Evolutionary conservation across 306 rosid genomes (phyloP).

Genomic region (Chamaecrista fasciculata): DNA sequence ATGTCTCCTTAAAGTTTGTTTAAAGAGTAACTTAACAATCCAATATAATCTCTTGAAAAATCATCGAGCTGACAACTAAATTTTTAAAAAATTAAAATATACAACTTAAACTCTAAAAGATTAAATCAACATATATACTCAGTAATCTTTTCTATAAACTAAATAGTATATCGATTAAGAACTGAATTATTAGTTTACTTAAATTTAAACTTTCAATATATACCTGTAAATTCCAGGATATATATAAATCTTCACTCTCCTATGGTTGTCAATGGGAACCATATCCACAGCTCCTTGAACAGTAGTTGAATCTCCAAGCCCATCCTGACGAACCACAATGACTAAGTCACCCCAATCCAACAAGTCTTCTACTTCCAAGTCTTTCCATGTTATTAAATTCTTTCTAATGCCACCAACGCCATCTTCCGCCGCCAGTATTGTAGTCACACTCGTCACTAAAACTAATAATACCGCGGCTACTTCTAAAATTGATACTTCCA

Average conservation of each 20-base stretch:
- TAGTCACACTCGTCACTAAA: too few species aligned
- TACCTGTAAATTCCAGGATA: constrained; percentile 69
- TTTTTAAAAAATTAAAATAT: too few species aligned
- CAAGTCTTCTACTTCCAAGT: constrained; percentile 37
- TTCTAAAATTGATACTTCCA: too few species aligned
- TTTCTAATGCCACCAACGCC: neutral
- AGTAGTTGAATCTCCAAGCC: constrained; percentile 59
- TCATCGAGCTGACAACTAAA: too few species aligned
- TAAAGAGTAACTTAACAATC: too few species aligned
- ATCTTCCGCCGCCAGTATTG: constrained; percentile 25
- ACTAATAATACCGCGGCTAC: too few species aligned
- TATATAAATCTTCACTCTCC: constrained; percentile 58
- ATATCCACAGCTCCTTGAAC: constrained; percentile 74
- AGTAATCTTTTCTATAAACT: too few species aligned
- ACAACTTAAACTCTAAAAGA: too few species aligned
- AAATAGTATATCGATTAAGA: too few species aligned
- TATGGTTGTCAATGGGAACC: constrained; percentile 48
- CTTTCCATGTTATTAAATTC: constrained; percentile 58
- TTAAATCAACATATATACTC: too few species aligned
- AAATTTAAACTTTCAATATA: neutral
- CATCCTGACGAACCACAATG: constrained; percentile 57
- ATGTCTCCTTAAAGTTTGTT: too few species aligned
- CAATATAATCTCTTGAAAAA: too few species aligned
- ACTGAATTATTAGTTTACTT: neutral
- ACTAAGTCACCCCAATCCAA: constrained; percentile 13